phyloP scores from a whole-genome alignment of 176 grass and related monocot species.

The Puccinellia tenuiflora region DNA sequence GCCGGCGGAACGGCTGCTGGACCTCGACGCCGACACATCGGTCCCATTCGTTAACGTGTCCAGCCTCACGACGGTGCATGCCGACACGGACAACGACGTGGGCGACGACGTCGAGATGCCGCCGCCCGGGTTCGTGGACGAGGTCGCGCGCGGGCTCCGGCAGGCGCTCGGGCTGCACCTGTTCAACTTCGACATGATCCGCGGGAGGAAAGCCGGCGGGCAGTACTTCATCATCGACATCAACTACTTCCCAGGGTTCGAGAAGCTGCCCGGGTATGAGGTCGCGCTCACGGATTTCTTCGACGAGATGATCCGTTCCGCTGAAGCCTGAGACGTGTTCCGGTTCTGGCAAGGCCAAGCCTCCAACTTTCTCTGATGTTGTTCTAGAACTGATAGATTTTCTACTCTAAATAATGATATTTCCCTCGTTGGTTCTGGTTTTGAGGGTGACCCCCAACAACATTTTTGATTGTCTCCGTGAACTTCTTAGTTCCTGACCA shows the following conservation, averaged over 20 bases:
- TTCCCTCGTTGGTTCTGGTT: no score
- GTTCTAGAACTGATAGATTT: no score
- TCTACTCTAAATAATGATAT: no score
- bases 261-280: constrained; percentile 59
- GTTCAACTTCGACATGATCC: constrained; percentile 76
- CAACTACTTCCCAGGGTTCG: constrained; percentile 74
- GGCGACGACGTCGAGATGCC: constrained; percentile 41
- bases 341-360: no score
- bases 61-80: constrained; percentile 3
- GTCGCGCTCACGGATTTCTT: constrained; percentile 54
- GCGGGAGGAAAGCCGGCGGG: constrained; percentile 17
- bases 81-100: neutral
- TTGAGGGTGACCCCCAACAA: no score
- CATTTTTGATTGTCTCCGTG: no score
- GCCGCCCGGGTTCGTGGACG: constrained; percentile 30
- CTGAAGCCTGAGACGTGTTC: neutral
- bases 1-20: constrained; percentile 31
- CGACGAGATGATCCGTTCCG: constrained; percentile 12
- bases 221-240: constrained; percentile 75
- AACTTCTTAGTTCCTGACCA: no score
- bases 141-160: constrained; percentile 46
- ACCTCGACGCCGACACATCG: neutral
- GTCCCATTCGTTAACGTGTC: constrained; percentile 62
- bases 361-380: neutral
- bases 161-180: constrained; percentile 51